Base-by-base conservation (phyloP, 495 filamentous ascomycete species). In the Penicillium turbatum region DNA sequence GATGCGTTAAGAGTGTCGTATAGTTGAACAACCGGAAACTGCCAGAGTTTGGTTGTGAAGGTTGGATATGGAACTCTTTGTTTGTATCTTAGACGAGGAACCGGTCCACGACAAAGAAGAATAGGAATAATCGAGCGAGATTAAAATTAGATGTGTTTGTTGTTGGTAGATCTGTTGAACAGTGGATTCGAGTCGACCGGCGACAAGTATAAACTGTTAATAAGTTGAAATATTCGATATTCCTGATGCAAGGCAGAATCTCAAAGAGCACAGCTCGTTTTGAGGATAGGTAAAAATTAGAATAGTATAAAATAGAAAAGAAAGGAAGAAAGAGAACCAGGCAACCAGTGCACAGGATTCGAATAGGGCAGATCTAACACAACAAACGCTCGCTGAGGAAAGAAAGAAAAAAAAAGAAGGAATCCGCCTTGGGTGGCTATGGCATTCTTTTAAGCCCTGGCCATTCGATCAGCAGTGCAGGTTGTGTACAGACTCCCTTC, bases 301-400 rank as follows among this genome's bases (percentile, higher is more conserved):
- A 61, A 59, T 54, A 56, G 62, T 72, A 68, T 61, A 66, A 42
- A 66, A 66, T 66, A 48, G 36, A 64, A 59, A 69, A 55, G 70
- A 73, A 66, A 68, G 65, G 70, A 68, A 67, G 57, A 68, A 65
- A 71, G 67, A 66, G 59, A 59, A 64, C 66, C 71, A 68, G 73
- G 75, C 66, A 80, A 70, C 69, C 70, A 75, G 74, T 73, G 68
- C 68, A 69, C 62, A 70, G 71, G 65, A 72, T 71, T 67, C 77
- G 75, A 78, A 66, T 57, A 60, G 56, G 47, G 65, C 72, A 87
- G 79, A 79, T 85, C 79, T 75, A 77, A 73, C 73, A 71, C 48
- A 80, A 82, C 84, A 83, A 83, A 74, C 78, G 79, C 86, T 88
- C 88, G 86, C 86, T 85, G 81, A 77, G 80, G 84, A 85, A 74